A percentile compares a stretch with the other conserved stretches of the same genome.
These are phyloP conservation scores for Hypericum androsaemum DNA, from an alignment of 345 rosid species.

Conservation along the genomic window DNA sequence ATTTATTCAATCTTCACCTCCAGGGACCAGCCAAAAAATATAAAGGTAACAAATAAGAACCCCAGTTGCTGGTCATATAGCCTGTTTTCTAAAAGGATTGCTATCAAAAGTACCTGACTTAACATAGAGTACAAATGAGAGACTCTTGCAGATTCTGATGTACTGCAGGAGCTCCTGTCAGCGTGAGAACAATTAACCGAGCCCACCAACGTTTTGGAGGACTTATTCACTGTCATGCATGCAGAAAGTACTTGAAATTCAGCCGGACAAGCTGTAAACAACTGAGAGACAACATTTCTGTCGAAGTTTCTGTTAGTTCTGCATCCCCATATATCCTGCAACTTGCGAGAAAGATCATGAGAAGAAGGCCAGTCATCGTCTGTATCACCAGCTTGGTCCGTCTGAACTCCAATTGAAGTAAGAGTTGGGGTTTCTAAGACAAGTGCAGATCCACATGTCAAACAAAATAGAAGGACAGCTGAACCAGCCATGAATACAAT, in stretches of 20 bases:
- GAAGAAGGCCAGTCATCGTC: constrained; percentile 18
- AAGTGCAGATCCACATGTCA: constrained; percentile 5
- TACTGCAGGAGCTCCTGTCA: constrained; percentile 17
- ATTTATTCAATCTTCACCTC: no score
- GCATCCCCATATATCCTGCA: constrained; percentile 51
- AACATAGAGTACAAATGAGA: constrained; percentile 36
- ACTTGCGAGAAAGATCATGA: constrained; percentile 36
- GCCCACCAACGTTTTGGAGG: constrained; percentile 20
- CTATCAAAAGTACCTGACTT: constrained; percentile 34
- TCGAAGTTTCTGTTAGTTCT: constrained; percentile 34
- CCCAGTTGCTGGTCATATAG: not conserved
- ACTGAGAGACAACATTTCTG: constrained; percentile 40
- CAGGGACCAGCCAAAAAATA: no score
- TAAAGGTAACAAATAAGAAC: no score
- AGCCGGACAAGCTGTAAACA: constrained; percentile 43
- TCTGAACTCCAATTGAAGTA: constrained; percentile 59
- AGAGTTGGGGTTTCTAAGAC: constrained; percentile 35
- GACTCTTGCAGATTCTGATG: constrained; percentile 46
- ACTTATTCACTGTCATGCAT: constrained; percentile 25
- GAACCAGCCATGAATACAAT: not conserved
- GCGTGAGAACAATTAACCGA: constrained; percentile 18
- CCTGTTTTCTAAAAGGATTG: not conserved
- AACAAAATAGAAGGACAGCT: not conserved
- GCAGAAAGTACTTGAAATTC: constrained; percentile 61
- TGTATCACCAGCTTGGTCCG: constrained; percentile 24